These are phyloP conservation scores for Venturia carpophila DNA, from an alignment of 2,329 filamentous ascomycete genomes.

Conservation along the genomic window DNA sequence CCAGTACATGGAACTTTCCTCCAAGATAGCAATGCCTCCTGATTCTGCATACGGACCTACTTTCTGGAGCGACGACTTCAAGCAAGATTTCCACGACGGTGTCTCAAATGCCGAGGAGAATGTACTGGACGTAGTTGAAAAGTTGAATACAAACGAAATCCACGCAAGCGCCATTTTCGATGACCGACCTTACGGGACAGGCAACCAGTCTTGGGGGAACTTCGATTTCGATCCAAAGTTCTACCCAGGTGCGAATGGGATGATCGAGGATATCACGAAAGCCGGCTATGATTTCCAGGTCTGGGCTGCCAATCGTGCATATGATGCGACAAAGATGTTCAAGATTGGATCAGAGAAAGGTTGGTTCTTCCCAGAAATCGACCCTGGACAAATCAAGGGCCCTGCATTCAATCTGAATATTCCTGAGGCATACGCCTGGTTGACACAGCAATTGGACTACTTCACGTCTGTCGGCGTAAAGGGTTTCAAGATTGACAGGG, in stretches of 20 bases:
- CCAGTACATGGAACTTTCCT: conserved; percentile 26
- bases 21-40: conserved; percentile 27
- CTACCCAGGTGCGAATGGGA: conserved; percentile 27
- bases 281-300: conserved; percentile 32
- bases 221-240: conserved; percentile 32
- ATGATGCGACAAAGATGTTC: conserved; percentile 28
- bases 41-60: conserved; percentile 30
- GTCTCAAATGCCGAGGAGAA: conserved; percentile 30
- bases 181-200: conserved; percentile 29
- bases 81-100: conserved; percentile 28
- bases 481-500: conserved; percentile 35
- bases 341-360: conserved; percentile 26
- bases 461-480: conserved; percentile 31
- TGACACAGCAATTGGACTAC: conserved; percentile 26
- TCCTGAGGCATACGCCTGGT: conserved; percentile 31
- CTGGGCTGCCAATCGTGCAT: conserved; percentile 33
- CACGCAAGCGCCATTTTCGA: conserved; percentile 30
- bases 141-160: conserved; percentile 28
- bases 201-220: conserved; percentile 29
- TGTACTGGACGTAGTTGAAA: conserved; percentile 30
- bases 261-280: conserved; percentile 29
- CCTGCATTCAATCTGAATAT: conserved; percentile 33
- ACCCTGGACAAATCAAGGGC: conserved; percentile 26
- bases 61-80: conserved; percentile 32
- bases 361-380: conserved; percentile 30